These are phyloP conservation scores for Cryptococcus floricola DNA, from an alignment of 1,284 basidiomycete genomes.

Conservation along the genomic window DNA sequence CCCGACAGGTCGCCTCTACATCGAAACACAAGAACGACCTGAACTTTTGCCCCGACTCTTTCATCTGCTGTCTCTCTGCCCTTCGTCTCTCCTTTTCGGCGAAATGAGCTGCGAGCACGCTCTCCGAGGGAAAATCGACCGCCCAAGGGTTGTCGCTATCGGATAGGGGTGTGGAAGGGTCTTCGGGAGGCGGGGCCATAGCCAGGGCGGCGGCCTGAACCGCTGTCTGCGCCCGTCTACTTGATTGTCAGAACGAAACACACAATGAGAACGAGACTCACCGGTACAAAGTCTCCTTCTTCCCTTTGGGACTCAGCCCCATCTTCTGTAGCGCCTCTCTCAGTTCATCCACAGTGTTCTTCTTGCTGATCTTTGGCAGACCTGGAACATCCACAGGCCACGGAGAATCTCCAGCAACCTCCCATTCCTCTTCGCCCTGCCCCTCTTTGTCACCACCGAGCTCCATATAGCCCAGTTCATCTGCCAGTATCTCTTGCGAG, in stretches of 20 bases:
- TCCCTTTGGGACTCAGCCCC: conserved; percentile 42
- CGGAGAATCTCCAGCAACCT: background rate
- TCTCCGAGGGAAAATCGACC: background rate
- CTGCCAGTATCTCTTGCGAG: too few relatives aligned
- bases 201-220: background rate
- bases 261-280: conserved; percentile 15
- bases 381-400: background rate
- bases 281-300: conserved; percentile 47
- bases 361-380: conserved; percentile 30
- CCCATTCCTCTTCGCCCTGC: background rate
- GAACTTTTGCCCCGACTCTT: conserved; percentile 15
- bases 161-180: background rate
- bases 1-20: conserved; percentile 86
- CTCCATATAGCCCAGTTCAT: too few relatives aligned
- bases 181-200: background rate
- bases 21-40: conserved; percentile 52
- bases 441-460: background rate
- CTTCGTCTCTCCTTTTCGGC: background rate
- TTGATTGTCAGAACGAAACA: background rate
- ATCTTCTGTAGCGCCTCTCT: conserved; percentile 25
- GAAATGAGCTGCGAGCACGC: background rate
- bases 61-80: background rate
- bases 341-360: conserved; percentile 36
- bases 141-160: background rate
- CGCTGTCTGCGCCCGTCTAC: background rate